These are phyloP conservation scores for Irineochytrium annulatum DNA, from an alignment of 192 early-diverging fungal species.

Conservation along the genomic window DNA sequence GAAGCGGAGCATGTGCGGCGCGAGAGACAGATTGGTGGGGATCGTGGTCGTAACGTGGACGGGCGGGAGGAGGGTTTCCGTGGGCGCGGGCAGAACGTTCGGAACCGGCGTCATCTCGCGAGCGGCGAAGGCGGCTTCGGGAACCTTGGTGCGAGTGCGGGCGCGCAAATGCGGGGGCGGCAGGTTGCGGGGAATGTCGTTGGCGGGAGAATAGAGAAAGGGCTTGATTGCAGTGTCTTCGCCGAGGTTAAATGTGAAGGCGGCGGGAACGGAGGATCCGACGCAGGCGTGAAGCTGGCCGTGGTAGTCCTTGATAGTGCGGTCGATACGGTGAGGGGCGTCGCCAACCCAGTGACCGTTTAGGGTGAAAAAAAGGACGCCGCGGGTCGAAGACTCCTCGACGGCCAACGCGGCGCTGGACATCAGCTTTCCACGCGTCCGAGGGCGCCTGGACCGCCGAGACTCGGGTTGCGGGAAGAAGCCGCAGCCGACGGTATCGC, in stretches of 20 bases:
- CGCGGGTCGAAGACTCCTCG: background rate
- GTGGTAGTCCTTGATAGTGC: constrained; percentile 17
- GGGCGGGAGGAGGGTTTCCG: no score
- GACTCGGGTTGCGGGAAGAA: constrained; percentile 1
- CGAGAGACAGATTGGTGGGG: background rate
- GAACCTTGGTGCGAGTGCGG: no score
- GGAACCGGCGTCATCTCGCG: no score
- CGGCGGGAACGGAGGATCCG: constrained; percentile 7
- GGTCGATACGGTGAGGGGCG: constrained; percentile 23
- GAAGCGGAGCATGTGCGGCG: constrained; percentile 9
- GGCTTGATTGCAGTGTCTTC: background rate
- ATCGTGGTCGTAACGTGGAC: no score
- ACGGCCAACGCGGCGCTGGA: background rate
- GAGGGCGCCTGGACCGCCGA: no score
- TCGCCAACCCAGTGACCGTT: constrained; percentile 43
- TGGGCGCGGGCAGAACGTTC: no score
- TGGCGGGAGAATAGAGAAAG: constrained; percentile 19
- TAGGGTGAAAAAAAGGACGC: constrained; percentile 36
- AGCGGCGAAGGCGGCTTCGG: no score
- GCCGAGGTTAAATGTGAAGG: constrained; percentile 28
- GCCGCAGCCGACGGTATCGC: constrained; percentile 29
- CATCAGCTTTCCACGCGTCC: no score
- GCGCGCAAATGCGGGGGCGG: no score
- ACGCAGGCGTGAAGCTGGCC: constrained; percentile 20
- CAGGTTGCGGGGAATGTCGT: no score